These are phyloP conservation scores for Akanthomyces dipterigenus DNA, from an alignment of 2,329 filamentous ascomycete species.

Conservation along the genomic window DNA sequence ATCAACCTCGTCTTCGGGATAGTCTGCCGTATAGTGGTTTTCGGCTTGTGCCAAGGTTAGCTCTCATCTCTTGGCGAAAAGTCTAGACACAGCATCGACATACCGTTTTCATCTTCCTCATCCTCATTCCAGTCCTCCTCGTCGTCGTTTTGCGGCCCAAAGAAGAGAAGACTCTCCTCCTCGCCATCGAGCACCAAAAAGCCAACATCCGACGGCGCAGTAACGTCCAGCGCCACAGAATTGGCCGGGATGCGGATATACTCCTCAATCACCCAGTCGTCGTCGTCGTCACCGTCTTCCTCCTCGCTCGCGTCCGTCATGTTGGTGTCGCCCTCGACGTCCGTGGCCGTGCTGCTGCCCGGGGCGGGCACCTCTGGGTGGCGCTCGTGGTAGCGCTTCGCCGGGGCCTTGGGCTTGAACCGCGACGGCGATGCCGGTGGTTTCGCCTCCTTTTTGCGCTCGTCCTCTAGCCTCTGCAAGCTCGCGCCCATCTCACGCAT, in stretches of 20 bases:
- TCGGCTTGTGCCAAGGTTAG: conserved; percentile 45
- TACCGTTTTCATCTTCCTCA: conserved; percentile 61
- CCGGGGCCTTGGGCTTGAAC: conserved; percentile 50
- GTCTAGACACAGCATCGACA: conserved; percentile 15
- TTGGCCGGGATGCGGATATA: conserved; percentile 55
- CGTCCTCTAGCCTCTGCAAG: conserved; percentile 39
- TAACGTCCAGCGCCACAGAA: conserved; percentile 38
- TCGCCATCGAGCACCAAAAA: conserved; percentile 51
- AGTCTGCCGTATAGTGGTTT: conserved; percentile 72
- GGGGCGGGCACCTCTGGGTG: conserved; percentile 35
- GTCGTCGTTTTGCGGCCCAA: conserved; percentile 51
- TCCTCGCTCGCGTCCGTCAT: conserved; percentile 36
- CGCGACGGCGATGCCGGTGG: conserved; percentile 10
- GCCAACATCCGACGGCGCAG: conserved; percentile 43
- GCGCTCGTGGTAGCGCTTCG: conserved; percentile 48
- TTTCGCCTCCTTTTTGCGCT: conserved; percentile 24
- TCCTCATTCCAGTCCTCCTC: conserved; percentile 53
- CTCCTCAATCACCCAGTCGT: conserved; percentile 58
- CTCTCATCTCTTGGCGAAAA: no score
- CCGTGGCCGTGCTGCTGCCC: conserved; percentile 7
- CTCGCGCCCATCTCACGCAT: conserved; percentile 51
- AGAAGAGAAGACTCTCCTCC: conserved; percentile 55
- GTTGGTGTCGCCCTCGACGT: conserved; percentile 25
- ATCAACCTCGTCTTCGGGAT: conserved; percentile 72
- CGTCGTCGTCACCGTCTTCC: conserved; percentile 40